phyloP scores from a whole-genome alignment of 2,329 filamentous ascomycete species.

The Aspergillus ibericus region DNA sequence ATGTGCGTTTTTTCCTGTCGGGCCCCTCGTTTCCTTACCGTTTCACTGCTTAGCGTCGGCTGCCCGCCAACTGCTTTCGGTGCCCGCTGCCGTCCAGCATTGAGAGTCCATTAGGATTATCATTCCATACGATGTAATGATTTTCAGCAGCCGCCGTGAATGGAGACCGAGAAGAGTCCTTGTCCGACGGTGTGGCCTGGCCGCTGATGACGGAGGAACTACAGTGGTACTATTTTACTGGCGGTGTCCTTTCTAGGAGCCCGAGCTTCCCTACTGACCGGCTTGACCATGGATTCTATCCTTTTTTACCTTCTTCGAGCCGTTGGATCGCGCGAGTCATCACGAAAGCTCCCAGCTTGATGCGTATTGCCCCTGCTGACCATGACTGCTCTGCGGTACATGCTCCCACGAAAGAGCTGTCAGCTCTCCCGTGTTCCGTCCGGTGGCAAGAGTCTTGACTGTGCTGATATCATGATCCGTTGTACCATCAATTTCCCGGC shows the following conservation, averaged over 20 bases:
- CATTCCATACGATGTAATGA: too few relatives aligned
- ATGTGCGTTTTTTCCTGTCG: slow-evolving; percentile 25
- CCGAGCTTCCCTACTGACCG: background rate
- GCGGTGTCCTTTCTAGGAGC: background rate
- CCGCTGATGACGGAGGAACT: background rate
- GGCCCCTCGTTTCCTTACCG: slow-evolving; percentile 16
- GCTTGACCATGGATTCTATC: background rate
- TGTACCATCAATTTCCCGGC: background rate
- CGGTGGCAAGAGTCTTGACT: background rate
- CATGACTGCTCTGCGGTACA: background rate
- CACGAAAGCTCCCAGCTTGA: background rate
- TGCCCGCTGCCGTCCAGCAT: background rate
- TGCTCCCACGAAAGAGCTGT: background rate
- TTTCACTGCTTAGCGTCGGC: slow-evolving; percentile 7
- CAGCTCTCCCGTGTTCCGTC: background rate
- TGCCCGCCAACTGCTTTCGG: background rate
- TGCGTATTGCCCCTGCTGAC: background rate
- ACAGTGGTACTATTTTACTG: too few relatives aligned
- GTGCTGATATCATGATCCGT: slow-evolving; percentile 8
- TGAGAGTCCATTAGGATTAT: too few relatives aligned
- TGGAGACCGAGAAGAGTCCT: too few relatives aligned
- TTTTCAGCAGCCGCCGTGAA: too few relatives aligned
- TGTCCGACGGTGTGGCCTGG: too few relatives aligned
- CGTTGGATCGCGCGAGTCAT: background rate
- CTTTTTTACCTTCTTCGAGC: background rate